A percentile compares a stretch with the other conserved stretches of the same genome.
Conservation (phyloP, 1,139 yeast genomes). For the Taphrina sp. region DNA sequence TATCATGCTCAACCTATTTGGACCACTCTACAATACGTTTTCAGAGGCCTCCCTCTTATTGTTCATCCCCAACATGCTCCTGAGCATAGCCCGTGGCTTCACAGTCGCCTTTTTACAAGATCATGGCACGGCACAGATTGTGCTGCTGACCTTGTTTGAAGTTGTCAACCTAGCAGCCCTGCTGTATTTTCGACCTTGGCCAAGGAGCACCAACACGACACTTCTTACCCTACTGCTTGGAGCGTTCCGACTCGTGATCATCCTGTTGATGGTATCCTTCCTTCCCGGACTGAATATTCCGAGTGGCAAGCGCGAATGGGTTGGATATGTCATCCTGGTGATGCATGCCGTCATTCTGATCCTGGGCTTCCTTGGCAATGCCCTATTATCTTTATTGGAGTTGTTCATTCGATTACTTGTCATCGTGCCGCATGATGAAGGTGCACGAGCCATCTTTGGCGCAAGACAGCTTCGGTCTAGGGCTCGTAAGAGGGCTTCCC, state of each 20-base stretch:
- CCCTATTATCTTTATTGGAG: constrained; percentile 42
- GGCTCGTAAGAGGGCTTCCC: constrained; percentile 35
- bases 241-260: constrained; percentile 39
- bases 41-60: constrained; percentile 38
- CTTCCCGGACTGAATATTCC: constrained; percentile 39
- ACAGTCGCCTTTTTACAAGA: constrained; percentile 44
- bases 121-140: constrained; percentile 46
- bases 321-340: constrained; percentile 43
- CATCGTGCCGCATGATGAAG: constrained; percentile 38
- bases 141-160: constrained; percentile 43
- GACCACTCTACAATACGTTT: constrained; percentile 43
- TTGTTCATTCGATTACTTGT: constrained; percentile 41
- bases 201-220: constrained; percentile 43
- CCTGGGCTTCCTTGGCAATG: constrained; percentile 42
- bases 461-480: constrained; percentile 39
- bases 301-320: constrained; percentile 42
- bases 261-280: constrained; percentile 43
- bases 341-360: constrained; percentile 43
- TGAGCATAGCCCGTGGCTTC: constrained; percentile 42
- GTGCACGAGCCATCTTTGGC: constrained; percentile 38
- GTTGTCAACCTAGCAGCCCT: constrained; percentile 40
- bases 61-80: constrained; percentile 35
- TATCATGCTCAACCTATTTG: constrained; percentile 41
- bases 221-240: constrained; percentile 39
- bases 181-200: constrained; percentile 42